phyloP scores from a whole-genome alignment of 2,329 filamentous ascomycete species.

The Plenodomus tracheiphilus region DNA sequence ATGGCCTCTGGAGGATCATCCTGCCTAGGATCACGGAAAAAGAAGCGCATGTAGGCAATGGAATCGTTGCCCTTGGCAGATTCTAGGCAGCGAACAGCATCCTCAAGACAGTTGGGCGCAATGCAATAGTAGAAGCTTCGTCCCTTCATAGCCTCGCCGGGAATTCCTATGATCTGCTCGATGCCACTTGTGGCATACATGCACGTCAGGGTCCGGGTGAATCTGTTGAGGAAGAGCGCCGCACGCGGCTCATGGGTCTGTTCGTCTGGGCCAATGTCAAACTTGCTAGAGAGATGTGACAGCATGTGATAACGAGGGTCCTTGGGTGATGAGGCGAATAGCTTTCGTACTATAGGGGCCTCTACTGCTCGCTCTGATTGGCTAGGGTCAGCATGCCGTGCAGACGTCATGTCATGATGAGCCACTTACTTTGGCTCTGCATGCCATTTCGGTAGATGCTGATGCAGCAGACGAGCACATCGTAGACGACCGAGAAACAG shows the following conservation, averaged over 20 bases:
- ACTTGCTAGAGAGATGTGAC: conserved; percentile 81
- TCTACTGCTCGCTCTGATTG: conserved; percentile 73
- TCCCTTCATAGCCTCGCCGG: conserved; percentile 69
- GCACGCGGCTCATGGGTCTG: conserved; percentile 76
- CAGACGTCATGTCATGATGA: not conserved
- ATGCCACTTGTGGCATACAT: conserved; percentile 86
- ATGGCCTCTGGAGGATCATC: conserved; percentile 43
- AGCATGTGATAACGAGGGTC: conserved; percentile 91
- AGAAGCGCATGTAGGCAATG: conserved; percentile 86
- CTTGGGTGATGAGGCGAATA: conserved; percentile 79
- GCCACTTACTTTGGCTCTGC: conserved; percentile 72
- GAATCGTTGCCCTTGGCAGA: conserved; percentile 89
- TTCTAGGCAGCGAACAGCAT: conserved; percentile 78
- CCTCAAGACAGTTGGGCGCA: conserved; percentile 72
- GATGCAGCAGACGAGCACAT: conserved; percentile 83
- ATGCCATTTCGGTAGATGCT: conserved; percentile 72
- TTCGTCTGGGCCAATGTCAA: conserved; percentile 58
- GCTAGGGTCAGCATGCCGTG: conserved; percentile 8
- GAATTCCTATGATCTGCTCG: conserved; percentile 72
- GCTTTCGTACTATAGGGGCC: conserved; percentile 74
- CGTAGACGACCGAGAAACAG: conserved; percentile 86
- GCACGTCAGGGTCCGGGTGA: conserved; percentile 78
- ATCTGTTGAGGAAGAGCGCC: conserved; percentile 82
- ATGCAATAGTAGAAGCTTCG: conserved; percentile 90
- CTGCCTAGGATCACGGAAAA: conserved; percentile 74